Evolutionary conservation across 345 rosid genomes (phyloP), one percentile per base, ranked within the genome.

Genomic region (Combretum micranthum): DNA sequence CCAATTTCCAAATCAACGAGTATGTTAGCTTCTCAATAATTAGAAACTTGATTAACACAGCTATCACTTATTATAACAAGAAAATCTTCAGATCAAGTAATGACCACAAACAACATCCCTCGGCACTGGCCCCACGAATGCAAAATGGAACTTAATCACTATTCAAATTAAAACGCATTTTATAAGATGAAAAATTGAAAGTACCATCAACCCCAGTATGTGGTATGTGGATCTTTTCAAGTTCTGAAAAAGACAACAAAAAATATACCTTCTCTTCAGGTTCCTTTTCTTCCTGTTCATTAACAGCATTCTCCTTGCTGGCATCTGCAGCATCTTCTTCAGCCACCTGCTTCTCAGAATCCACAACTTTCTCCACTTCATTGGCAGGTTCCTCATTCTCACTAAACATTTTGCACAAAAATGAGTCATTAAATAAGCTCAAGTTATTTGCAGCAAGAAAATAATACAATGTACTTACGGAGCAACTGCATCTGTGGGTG

Each of bases 191-290:
- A 32, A 3, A 2, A 3, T 32, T 32, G 9, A 32, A 32, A 5
- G 39, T 7, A 32, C 39, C 39, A 32, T 32, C 39, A 32, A 3
- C 13, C 44, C 19, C 0, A 50, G 14, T 20, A 50, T 1, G 23
- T 42, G 22, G 15, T 15, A 25, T 13, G 32, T 44, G 44, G 26
- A 20, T 44, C 49, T 26, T 47, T 46, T 13, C 14, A 20, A 58
- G 14, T 47, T 47, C 25, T 50, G 20, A 4, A 3, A n/a, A 17
- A 19, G 18, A 32, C 17, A 54, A n/a, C 18, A 18, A 55, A 17
- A 0, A 32, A 43, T 8, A 10, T 49, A 90, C 99, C 88, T 93
- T 90, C 13, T 78, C 76, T 69, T 90, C 99, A 22, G 88, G 92
- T 85, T 83, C 97, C 68, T 88, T 81, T 66, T 82, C 84, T 66